Evolutionary conservation across 345 rosid species (phyloP).

Genomic region (Chamaenerion angustifolium): DNA sequence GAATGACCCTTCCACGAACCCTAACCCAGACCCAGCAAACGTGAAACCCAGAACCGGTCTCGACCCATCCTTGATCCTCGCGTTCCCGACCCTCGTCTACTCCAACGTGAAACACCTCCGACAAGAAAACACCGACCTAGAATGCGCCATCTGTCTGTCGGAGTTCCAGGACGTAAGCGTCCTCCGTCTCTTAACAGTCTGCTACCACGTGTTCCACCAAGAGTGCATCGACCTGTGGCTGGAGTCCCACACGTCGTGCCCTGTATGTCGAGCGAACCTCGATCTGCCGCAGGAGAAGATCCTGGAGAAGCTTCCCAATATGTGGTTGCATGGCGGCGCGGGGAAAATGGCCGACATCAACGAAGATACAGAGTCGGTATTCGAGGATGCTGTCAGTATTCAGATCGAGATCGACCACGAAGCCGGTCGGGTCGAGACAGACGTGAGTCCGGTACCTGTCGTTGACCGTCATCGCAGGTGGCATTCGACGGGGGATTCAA

Average conservation of each 20-base stretch:
- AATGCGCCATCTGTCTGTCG: slow-evolving; percentile 64
- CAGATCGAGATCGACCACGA: slow-evolving; percentile 19
- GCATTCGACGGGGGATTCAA: slow-evolving; percentile 66
- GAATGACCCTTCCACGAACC: slow-evolving; percentile 10
- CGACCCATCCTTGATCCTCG: slow-evolving; percentile 33
- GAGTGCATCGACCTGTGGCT: slow-evolving; percentile 90
- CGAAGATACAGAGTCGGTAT: slow-evolving; percentile 2
- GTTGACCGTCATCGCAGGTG: slow-evolving; percentile 33
- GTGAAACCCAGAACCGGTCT: slow-evolving; percentile 27
- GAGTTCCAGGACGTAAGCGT: slow-evolving; percentile 51
- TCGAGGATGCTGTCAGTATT: slow-evolving; percentile 22
- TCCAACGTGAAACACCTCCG: slow-evolving; percentile 46
- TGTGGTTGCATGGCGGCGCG: not conserved
- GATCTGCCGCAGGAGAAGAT: slow-evolving; percentile 28
- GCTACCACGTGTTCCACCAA: slow-evolving; percentile 69
- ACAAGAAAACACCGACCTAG: slow-evolving; percentile 42
- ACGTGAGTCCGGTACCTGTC: slow-evolving; percentile 4
- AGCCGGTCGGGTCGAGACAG: not conserved
- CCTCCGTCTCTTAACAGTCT: slow-evolving; percentile 52
- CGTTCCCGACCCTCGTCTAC: slow-evolving; percentile 50
- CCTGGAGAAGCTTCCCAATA: slow-evolving; percentile 18
- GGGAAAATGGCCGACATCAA: slow-evolving; percentile 4
- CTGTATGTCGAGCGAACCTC: slow-evolving; percentile 65
- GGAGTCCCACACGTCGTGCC: slow-evolving; percentile 55
- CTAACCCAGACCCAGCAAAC: slow-evolving; percentile 17